Percentiles rank a stretch among this genome's conserved stretches.
phyloP scores from a whole-genome alignment of 768 basidiomycete species.

The Collybiopsis luxurians region DNA sequence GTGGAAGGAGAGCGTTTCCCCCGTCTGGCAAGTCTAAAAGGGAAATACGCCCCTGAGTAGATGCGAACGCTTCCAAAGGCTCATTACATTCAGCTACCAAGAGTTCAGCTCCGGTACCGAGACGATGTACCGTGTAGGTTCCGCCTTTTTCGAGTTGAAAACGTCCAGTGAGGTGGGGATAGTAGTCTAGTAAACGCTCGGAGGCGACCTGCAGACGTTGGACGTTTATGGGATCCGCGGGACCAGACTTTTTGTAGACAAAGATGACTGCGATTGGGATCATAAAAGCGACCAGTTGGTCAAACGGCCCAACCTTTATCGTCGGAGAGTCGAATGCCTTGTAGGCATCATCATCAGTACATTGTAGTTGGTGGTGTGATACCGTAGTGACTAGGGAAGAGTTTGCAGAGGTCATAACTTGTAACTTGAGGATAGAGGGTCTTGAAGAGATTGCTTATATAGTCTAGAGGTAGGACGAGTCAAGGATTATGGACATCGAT shows the following conservation, averaged over 20 bases:
- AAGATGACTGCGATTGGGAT: constrained; percentile 17
- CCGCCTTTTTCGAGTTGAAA: constrained; percentile 9
- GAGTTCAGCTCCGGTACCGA: constrained; percentile 15
- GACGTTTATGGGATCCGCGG: constrained; percentile 7
- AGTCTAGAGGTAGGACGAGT: constrained; percentile 51
- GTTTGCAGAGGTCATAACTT: constrained; percentile 4
- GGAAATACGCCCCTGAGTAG: constrained; percentile 6
- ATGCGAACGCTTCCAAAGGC: constrained; percentile 13
- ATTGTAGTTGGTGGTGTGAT: too few relatives aligned
- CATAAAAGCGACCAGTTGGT: constrained; percentile 10
- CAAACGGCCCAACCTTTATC: constrained; percentile 14
- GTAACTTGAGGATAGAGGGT: too few relatives aligned
- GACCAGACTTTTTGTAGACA: constrained; percentile 9
- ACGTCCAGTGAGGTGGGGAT: constrained; percentile 16
- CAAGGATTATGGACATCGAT: neutral
- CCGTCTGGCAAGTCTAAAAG: constrained; percentile 12
- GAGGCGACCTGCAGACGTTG: constrained; percentile 15
- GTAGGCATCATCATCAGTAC: too few relatives aligned
- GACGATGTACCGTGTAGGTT: constrained; percentile 4
- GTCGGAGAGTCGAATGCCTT: neutral
- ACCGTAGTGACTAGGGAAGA: too few relatives aligned
- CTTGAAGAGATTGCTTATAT: constrained; percentile 18
- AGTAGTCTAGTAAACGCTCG: constrained; percentile 12
- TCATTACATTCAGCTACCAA: constrained; percentile 13
- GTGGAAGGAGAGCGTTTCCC: constrained; percentile 15